Evolutionary conservation across 345 rosid species (phyloP).

Genomic region (Linum tenue): DNA sequence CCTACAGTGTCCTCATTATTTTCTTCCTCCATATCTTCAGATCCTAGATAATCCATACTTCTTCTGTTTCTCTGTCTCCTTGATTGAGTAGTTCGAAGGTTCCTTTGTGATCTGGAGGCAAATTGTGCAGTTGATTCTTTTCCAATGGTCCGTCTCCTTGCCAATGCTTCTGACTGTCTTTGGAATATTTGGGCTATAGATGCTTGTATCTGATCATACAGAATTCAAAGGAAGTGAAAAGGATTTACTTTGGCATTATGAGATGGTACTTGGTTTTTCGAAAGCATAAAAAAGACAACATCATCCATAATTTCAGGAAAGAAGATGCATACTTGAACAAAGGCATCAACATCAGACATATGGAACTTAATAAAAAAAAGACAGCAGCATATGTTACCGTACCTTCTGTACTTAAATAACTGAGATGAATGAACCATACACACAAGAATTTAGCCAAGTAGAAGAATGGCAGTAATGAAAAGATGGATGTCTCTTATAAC

Average conservation of each 20-base stretch:
- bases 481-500: too few relatives aligned
- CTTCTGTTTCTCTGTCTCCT: slow-evolving; percentile 53
- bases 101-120: slow-evolving; percentile 44
- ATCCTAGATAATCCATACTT: slow-evolving; percentile 43
- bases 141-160: slow-evolving; percentile 44
- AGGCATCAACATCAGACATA: too few relatives aligned
- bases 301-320: neutral
- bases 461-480: too few relatives aligned
- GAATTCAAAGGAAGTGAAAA: neutral
- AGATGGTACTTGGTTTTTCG: neutral
- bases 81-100: slow-evolving; percentile 31
- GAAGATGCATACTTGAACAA: too few relatives aligned
- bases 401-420: too few relatives aligned
- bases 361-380: too few relatives aligned
- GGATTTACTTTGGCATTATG: neutral
- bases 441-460: too few relatives aligned
- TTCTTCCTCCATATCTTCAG: slow-evolving; percentile 72
- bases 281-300: neutral
- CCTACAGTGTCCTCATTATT: slow-evolving; percentile 34
- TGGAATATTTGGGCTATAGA: slow-evolving; percentile 79
- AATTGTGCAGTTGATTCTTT: slow-evolving; percentile 40
- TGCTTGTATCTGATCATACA: slow-evolving; percentile 56
- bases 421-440: too few relatives aligned
- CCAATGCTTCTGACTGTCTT: slow-evolving; percentile 72
- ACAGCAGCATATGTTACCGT: too few relatives aligned